Percentiles rank a stretch among this genome's conserved stretches.
phyloP scores from a whole-genome alignment of 176 grass and related monocot genomes.

The Chrysopogon serrulatus region DNA sequence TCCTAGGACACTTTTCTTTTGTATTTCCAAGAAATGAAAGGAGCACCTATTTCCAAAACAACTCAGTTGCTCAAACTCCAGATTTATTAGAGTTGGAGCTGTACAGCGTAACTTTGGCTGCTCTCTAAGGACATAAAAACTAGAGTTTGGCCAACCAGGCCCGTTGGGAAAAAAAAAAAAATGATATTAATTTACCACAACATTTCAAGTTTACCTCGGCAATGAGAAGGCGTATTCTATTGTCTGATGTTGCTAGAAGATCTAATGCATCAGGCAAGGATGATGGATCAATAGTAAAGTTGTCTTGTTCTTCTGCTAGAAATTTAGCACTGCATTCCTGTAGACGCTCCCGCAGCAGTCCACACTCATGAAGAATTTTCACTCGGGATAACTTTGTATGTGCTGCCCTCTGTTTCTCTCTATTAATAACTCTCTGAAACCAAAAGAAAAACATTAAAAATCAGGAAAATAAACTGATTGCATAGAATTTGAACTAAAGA shows the following conservation, averaged over 20 bases:
- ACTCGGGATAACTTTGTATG: conserved; percentile 40
- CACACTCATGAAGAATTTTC: conserved; percentile 83
- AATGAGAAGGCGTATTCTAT: conserved; percentile 74
- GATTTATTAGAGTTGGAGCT: neutral
- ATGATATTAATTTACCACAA: neutral
- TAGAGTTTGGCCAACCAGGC: neutral
- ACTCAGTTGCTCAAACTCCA: neutral
- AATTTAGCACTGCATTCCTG: conserved; percentile 85
- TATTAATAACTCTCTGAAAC: conserved; percentile 56
- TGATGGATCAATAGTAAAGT: conserved; percentile 54
- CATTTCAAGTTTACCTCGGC: conserved; percentile 64
- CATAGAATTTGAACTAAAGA: neutral
- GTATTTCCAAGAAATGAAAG: neutral
- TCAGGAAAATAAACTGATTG: neutral
- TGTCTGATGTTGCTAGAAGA: conserved; percentile 78
- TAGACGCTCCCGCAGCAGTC: conserved; percentile 64
- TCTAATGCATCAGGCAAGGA: conserved; percentile 69
- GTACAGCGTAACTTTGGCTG: neutral
- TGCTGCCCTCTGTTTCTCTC: conserved; percentile 47
- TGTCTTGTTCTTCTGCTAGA: conserved; percentile 59
- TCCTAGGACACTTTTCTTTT: neutral
- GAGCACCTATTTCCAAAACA: neutral
- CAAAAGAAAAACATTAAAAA: conserved; percentile 19
- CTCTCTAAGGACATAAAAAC: neutral
- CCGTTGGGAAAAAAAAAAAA: neutral